Evolutionary conservation across 352 stramenopile genomes (phyloP).

Genomic region (Phytophthora pistaciae): DNA sequence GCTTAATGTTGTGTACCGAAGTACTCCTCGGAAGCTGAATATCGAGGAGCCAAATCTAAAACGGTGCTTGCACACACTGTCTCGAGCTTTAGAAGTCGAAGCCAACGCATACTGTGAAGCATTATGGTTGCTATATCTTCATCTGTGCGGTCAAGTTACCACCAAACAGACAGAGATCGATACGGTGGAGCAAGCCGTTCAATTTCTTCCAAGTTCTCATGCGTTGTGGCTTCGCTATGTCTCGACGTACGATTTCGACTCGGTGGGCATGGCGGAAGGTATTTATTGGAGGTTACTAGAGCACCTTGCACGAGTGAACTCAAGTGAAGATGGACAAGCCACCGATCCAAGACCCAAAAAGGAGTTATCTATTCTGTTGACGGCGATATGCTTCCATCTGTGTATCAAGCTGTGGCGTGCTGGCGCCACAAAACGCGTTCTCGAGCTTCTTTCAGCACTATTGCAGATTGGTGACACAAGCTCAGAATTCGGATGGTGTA

Average conservation of each 20-base stretch:
- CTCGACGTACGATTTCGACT: conserved; percentile 49
- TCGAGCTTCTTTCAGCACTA: conserved; percentile 37
- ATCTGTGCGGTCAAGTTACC: conserved; percentile 38
- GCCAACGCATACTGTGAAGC: conserved; percentile 54
- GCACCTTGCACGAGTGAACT: conserved; percentile 27
- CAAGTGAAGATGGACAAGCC: conserved; percentile 5
- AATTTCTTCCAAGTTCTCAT: conserved; percentile 54
- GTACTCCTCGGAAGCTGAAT: conserved; percentile 10
- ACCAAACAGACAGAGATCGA: conserved; percentile 44
- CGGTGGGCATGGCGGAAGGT: conserved; percentile 34
- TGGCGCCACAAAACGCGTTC: conserved; percentile 31
- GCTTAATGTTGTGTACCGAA: conserved; percentile 28
- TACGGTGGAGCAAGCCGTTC: conserved; percentile 46
- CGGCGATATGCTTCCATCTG: conserved; percentile 42
- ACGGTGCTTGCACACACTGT: conserved; percentile 45
- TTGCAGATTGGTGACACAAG: conserved; percentile 28
- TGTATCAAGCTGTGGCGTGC: conserved; percentile 45
- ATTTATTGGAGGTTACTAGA: conserved; percentile 49
- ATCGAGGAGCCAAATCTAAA: conserved; percentile 39
- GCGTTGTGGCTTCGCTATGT: conserved; percentile 53
- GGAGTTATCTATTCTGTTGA: conserved; percentile 39
- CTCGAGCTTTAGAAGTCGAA: conserved; percentile 54
- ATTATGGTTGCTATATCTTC: conserved; percentile 54
- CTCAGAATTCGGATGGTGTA: conserved; percentile 36
- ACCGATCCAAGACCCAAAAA: conserved; percentile 12